These are phyloP conservation scores for Nakazawaea ambrosiae DNA, from an alignment of 805 yeast species.

Conservation along the genomic window DNA sequence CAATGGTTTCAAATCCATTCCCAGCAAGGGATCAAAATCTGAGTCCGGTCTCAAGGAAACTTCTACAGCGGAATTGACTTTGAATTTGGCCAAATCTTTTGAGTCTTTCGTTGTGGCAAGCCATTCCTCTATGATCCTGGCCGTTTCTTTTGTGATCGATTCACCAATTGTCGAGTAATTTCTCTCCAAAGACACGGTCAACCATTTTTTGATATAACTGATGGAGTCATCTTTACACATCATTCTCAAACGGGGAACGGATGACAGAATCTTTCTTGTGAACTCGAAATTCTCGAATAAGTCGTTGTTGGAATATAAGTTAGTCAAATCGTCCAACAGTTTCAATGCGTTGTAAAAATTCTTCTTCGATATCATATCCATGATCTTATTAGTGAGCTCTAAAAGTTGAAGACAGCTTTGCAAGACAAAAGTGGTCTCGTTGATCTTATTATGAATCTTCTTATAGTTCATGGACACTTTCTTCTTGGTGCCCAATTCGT, in stretches of 20 bases:
- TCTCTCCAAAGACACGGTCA: conserved; percentile 53
- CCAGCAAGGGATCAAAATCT: conserved; percentile 41
- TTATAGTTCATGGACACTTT: conserved; percentile 52
- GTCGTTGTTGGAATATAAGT: conserved; percentile 61
- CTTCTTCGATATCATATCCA: conserved; percentile 67
- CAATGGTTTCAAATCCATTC: conserved; percentile 61
- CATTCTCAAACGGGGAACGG: conserved; percentile 69
- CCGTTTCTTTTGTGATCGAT: conserved; percentile 45
- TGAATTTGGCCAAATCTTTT: conserved; percentile 43
- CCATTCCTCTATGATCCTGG: conserved; percentile 56
- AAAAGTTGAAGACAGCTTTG: conserved; percentile 72
- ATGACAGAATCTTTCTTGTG: conserved; percentile 61
- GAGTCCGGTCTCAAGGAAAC: conserved; percentile 54
- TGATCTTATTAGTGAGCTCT: conserved; percentile 80
- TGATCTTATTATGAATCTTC: conserved; percentile 58
- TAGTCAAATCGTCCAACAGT: conserved; percentile 67
- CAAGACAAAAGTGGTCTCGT: conserved; percentile 63
- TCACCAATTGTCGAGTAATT: conserved; percentile 56
- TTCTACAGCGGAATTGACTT: conserved; percentile 85
- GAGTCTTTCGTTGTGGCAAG: conserved; percentile 35
- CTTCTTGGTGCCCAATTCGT: conserved; percentile 55
- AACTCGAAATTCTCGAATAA: conserved; percentile 65
- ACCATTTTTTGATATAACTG: conserved; percentile 57
- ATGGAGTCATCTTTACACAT: conserved; percentile 72
- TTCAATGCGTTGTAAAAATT: conserved; percentile 84